Base-by-base conservation (phyloP, 768 basidiomycete genomes). In the Mycena pura region DNA sequence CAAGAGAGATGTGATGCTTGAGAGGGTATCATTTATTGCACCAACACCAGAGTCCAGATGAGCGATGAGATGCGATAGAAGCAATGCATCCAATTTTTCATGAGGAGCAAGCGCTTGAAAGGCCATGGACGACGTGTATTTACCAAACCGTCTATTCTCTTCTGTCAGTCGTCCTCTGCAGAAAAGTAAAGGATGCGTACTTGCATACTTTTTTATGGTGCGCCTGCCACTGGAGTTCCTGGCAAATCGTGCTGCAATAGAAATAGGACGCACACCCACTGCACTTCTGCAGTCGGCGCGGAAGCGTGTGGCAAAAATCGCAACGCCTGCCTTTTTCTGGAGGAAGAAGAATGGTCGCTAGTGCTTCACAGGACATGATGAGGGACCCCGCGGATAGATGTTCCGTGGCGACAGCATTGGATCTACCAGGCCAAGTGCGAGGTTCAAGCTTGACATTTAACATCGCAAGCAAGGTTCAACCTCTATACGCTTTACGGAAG, bases 141-240 rank as follows among this genome's bases (percentile, higher is more conserved):
- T 62, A 60, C 81, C 80, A 62, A 84, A 78, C 4, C 58, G 63
- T 68, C 64, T 66, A 38, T 17, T 14, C 11, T 14, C 27, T 43
- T 5, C 9, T 9, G 5, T 58, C 32, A 45, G 40, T 9, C 10
- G 31, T 2, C 6, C 14, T 22, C 13, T 1, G 38, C 19, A 10
- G 11, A 36, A n/a, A 40, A n/a, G n/a, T 1, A 10, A 51, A n/a
- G 22, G 14, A 57, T 38, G 36, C n/a, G n/a, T 36, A 65, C 64
- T 84, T 90, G 84, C 92, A 94, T n/a, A 92, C 78, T 31, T 80
- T 82, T 62, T 80, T 86, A 70, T 94, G 92, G 68, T 84, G 81
- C 0, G 76, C 66, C 36, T 80, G 80, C 92, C 92, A 93, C 53
- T 92, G 86, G 31, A 69, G 46, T n/a, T 57, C 74, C 70, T 94